Evolutionary conservation across 2,329 filamentous ascomycete species (phyloP), one percentile per base, ranked within the genome.

Genomic region (Alternaria gaisen): DNA sequence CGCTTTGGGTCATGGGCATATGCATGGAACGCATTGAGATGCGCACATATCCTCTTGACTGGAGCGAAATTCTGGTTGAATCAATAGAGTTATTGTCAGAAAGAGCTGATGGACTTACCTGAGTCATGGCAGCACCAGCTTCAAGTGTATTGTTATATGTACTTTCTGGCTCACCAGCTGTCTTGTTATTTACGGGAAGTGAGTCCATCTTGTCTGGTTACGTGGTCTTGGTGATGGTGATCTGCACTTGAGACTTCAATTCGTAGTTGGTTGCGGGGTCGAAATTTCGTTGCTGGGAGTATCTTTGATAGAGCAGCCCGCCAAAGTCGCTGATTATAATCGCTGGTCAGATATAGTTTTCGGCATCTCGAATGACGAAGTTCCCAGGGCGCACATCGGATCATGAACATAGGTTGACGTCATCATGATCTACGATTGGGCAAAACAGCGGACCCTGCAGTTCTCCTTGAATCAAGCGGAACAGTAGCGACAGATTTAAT

Each of bases 21-120:
- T 48, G 89, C 87, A 72, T 96, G 93, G 72, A 94, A 94, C n/a
- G 91, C 92, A 70, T 95, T 94, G 1, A 97, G 83, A 73, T 94
- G 91, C 1, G 91, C 92, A 78, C 92, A 95, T 50, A 96, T 85
- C 54, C 88, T 86, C 70, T 92, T 90, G 7, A 61, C 79, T 0
- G 92, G 92, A 0, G 84, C 81, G 75, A 96, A 92, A 65, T 87
- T 84, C 85, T 89, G 40, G 9, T 10, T 8, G 55, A n/a, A 30
- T 61, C 24, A 56, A 34, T 40, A 12, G 9, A 18, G n/a, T 32
- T 4, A 12, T 18, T 22, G 2, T n/a, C 28, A 8, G 11, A 11
- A 5, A 18, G 1, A 2, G 16, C 5, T 11, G 36, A n/a, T 4
- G 56, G 44, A 50, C 61, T 44, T 72, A 85, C 85, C 75, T 91